Evolutionary conservation across 2,329 filamentous ascomycete genomes (phyloP), one percentile per base, ranked within the genome.

Genomic region (Sclerotinia minor): DNA sequence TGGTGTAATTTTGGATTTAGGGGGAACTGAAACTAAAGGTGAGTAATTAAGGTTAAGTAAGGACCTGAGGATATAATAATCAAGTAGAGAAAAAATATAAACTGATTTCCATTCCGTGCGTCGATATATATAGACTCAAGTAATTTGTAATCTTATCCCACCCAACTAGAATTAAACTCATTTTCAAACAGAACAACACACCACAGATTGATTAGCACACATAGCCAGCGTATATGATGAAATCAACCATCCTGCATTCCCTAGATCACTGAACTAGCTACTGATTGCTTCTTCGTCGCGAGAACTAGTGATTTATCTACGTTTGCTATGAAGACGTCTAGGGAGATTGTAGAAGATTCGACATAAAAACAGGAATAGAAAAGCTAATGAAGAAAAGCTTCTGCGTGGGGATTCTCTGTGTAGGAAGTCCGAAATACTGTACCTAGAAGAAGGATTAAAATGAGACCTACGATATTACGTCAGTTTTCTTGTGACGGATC

Each of bases 221-320:
- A 82, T 79, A 0, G 83, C 83, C 35, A 87, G 72, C 1, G 80
- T 79, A 69, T 85, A 86, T 24, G 79, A 80, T 8, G 83, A 84
- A 24, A 84, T 83, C 17, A 86, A 73, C 84, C 86, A 86, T 71
- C 82, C 86, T 7, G 85, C 86, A 63, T 84, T 81, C n/a, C 81
- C 82, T 2, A 89, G 73, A 59, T 81, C 79, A 67, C 84, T 79
- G 71, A 89, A 89, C 65, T 88, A 83, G 32, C 85, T 88, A 0
- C 84, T 83, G 65, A 89, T 87, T 2, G 80, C 80, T 0, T 84
- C 65, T 89, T 85, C 0, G 88, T 89, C 0, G 89, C 88, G 44
- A 92, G 79, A 0, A 92, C 82, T 0, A 92, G 79, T 0, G 87
- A 88, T 0, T 79, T 78, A 73, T 92, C 89, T 19, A 84, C 83